Evolutionary conservation across 441 rosid genomes (phyloP).

Genomic region (Croton setiger): DNA sequence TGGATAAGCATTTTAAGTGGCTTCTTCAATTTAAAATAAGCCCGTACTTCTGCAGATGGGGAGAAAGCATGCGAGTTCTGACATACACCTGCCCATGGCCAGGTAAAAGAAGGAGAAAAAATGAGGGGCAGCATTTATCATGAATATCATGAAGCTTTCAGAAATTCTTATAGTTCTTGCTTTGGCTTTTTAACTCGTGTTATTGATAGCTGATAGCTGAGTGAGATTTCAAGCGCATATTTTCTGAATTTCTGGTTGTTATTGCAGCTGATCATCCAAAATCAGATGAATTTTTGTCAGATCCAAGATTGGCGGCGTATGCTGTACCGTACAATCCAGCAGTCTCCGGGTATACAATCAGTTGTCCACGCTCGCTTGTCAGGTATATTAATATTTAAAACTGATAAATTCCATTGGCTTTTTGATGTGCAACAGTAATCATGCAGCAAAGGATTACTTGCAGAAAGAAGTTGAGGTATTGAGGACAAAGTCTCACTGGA

Average conservation of each 20-base stretch:
- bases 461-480: slow-evolving; percentile 68
- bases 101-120: slow-evolving; percentile 40
- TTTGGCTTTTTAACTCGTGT: neutral
- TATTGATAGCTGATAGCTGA: neutral
- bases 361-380: slow-evolving; percentile 28
- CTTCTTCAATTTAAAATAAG: slow-evolving; percentile 91
- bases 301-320: slow-evolving; percentile 88
- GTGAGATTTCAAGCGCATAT: neutral
- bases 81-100: slow-evolving; percentile 96
- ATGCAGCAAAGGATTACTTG: slow-evolving; percentile 50
- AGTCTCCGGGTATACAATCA: slow-evolving; percentile 55
- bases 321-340: slow-evolving; percentile 74
- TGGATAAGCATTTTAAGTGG: slow-evolving; percentile 90
- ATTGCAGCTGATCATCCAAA: slow-evolving; percentile 79
- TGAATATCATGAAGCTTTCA: neutral
- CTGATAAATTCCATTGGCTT: slow-evolving; percentile 33
- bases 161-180: slow-evolving; percentile 11
- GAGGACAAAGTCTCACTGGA: slow-evolving; percentile 66
- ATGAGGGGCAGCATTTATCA: slow-evolving; percentile 1
- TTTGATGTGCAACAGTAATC: slow-evolving; percentile 55
- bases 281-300: slow-evolving; percentile 81
- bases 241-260: slow-evolving; percentile 13
- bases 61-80: slow-evolving; percentile 90
- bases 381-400: slow-evolving; percentile 28
- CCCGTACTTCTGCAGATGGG: slow-evolving; percentile 95